Evolutionary conservation across 768 basidiomycete species (phyloP).

Genomic region (Punctularia strigosozonata): DNA sequence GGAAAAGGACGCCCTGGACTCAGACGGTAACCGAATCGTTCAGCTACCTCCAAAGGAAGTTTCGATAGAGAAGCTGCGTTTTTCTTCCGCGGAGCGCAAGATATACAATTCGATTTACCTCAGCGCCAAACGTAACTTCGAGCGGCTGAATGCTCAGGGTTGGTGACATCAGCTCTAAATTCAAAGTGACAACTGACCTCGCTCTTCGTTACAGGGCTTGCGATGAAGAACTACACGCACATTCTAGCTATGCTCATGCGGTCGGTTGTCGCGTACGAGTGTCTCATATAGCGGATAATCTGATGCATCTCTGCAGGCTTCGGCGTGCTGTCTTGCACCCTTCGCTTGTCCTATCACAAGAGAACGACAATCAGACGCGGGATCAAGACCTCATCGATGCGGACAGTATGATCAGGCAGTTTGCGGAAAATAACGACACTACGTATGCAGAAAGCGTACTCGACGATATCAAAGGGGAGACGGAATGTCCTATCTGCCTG

Average conservation of each 20-base stretch:
- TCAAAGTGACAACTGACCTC: too few relatives aligned
- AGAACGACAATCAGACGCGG: conserved; percentile 26
- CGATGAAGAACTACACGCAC: conserved; percentile 74
- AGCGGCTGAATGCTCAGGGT: conserved; percentile 69
- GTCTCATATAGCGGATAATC: not conserved
- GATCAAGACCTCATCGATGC: conserved; percentile 41
- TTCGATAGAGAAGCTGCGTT: conserved; percentile 60
- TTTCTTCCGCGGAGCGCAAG: conserved; percentile 69
- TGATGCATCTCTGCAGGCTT: conserved; percentile 31
- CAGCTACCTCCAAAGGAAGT: conserved; percentile 83
- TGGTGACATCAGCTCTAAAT: too few relatives aligned
- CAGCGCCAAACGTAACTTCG: conserved; percentile 71
- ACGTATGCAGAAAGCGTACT: conserved; percentile 56
- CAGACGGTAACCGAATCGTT: conserved; percentile 78
- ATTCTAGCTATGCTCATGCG: conserved; percentile 94
- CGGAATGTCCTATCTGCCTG: conserved; percentile 74
- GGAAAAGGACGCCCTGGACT: conserved; percentile 89
- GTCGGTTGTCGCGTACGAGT: conserved; percentile 26
- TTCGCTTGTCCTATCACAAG: conserved; percentile 54
- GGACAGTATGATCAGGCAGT: conserved; percentile 44
- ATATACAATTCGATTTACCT: conserved; percentile 84
- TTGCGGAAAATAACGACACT: conserved; percentile 26
- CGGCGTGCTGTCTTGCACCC: conserved; percentile 92
- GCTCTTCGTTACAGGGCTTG: too few relatives aligned
- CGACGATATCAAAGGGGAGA: conserved; percentile 35